A percentile compares a stretch with the other conserved stretches of the same genome.
Conservation (phyloP, 2,329 filamentous ascomycete genomes). For the Cadophora sp. region DNA sequence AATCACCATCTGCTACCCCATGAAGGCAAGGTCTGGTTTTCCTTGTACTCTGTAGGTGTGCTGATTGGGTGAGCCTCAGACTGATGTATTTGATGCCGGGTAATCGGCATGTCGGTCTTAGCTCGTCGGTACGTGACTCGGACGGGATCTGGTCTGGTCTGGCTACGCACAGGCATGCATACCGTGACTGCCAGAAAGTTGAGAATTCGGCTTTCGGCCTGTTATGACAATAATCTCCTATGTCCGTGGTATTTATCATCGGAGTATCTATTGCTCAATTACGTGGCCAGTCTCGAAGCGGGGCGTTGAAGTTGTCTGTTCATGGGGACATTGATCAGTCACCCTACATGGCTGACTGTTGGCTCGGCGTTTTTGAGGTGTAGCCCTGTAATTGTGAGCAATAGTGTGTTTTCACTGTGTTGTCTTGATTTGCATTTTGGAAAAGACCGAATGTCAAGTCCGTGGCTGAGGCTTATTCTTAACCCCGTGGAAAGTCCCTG, state of each 20-base stretch:
- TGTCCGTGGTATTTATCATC: not conserved
- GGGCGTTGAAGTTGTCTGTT: not conserved
- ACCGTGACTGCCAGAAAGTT: not conserved
- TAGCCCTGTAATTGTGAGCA: not conserved
- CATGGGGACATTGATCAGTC: no score
- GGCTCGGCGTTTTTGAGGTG: no score
- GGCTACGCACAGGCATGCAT: no score
- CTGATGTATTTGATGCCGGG: not conserved
- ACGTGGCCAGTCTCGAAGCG: not conserved
- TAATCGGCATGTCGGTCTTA: constrained; percentile 9
- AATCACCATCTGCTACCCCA: constrained; percentile 4
- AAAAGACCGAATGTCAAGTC: not conserved
- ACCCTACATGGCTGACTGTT: no score
- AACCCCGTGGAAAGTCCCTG: not conserved
- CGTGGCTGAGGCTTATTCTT: not conserved
- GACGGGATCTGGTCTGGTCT: not conserved
- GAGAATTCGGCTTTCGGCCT: not conserved
- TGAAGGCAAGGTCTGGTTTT: not conserved
- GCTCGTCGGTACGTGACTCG: not conserved
- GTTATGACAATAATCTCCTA: not conserved
- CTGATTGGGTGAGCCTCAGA: not conserved
- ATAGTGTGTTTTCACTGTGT: not conserved
- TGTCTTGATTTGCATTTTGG: no score
- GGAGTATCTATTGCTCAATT: not conserved
- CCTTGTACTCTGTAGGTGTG: not conserved